Percentiles rank a stretch among this genome's conserved stretches.
Conservation (phyloP, 108 stramenopile species). For the Cyclotella sp. region DNA sequence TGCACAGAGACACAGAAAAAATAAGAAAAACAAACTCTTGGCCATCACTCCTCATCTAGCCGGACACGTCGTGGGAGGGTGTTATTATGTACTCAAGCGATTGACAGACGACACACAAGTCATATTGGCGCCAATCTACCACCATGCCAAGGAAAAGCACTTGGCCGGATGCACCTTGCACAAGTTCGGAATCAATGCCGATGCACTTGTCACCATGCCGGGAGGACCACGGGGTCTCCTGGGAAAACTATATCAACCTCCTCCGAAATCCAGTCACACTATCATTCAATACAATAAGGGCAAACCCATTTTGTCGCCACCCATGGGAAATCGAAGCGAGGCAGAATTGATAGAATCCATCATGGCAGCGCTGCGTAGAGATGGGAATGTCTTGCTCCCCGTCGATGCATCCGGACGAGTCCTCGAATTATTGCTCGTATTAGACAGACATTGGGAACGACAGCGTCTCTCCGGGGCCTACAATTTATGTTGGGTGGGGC, state of each 20-base stretch:
- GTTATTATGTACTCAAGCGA: slow-evolving; percentile 72
- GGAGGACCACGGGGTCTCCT: slow-evolving; percentile 76
- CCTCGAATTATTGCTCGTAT: slow-evolving; percentile 82
- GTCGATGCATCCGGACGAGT: slow-evolving; percentile 90
- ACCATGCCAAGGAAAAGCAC: slow-evolving; percentile 87
- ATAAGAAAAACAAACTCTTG: slow-evolving; percentile 29
- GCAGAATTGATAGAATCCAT: slow-evolving; percentile 69
- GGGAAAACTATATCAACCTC: slow-evolving; percentile 59
- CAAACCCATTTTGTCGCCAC: slow-evolving; percentile 52
- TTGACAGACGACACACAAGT: slow-evolving; percentile 82
- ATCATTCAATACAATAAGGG: slow-evolving; percentile 43
- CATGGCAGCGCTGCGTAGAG: slow-evolving; percentile 82
- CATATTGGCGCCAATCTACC: slow-evolving; percentile 73
- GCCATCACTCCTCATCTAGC: slow-evolving; percentile 83
- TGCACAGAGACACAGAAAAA: neutral
- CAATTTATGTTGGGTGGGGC: slow-evolving; percentile 90
- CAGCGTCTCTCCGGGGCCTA: slow-evolving; percentile 73
- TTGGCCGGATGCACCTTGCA: slow-evolving; percentile 78
- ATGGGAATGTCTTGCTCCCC: slow-evolving; percentile 93
- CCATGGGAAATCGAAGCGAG: slow-evolving; percentile 56
- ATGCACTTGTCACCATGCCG: slow-evolving; percentile 77
- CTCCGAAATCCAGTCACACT: slow-evolving; percentile 10
- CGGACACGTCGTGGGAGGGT: slow-evolving; percentile 91
- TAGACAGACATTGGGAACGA: slow-evolving; percentile 87
- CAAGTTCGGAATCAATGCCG: slow-evolving; percentile 78